Base-by-base conservation (phyloP, 129 eudicot species). In the Lonicera japonica region DNA sequence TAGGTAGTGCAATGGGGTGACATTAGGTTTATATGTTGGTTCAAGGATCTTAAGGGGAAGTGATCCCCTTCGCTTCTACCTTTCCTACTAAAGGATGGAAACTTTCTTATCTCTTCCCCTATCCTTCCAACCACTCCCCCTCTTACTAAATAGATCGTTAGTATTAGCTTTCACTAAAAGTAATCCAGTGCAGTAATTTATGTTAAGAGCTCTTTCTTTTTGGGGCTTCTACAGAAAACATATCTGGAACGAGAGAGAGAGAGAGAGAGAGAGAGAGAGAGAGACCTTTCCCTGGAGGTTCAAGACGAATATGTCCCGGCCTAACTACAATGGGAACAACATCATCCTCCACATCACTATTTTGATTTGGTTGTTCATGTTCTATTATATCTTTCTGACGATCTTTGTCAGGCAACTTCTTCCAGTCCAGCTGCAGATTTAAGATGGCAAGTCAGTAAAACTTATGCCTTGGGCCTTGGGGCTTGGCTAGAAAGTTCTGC, bases 221-320 rank as follows among this genome's bases (percentile, higher is more conserved):
- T n/a, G n/a, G n/a, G n/a, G n/a, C n/a, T n/a, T n/a, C n/a, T n/a
- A n/a, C n/a, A n/a, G n/a, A n/a, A n/a, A n/a, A n/a, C n/a, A n/a
- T n/a, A n/a, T n/a, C n/a, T n/a, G n/a, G n/a, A n/a, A n/a, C n/a
- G n/a, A n/a, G n/a, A n/a, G 57, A 57, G 21, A 36, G 20, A n/a
- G n/a, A n/a, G n/a, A n/a, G n/a, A n/a, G n/a, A n/a, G n/a, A n/a
- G n/a, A n/a, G 21, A 36, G 20, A 65, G 18, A 34, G 56, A 46
- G n/a, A 5, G 61, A 88, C 99, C 99, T 81, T 83, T 73, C 23
- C 71, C 89, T 46, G 75, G 75, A 60, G 89, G 89, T 68, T 84
- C 88, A 70, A 88, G 85, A 20, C 96, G 96, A 65, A 94, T 88
- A 67, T 88, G 95, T 25, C 99, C 99, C 16, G 96, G 99, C 70